Base-by-base conservation (phyloP, 305 asterid genomes). In the Ajuga reptans region DNA sequence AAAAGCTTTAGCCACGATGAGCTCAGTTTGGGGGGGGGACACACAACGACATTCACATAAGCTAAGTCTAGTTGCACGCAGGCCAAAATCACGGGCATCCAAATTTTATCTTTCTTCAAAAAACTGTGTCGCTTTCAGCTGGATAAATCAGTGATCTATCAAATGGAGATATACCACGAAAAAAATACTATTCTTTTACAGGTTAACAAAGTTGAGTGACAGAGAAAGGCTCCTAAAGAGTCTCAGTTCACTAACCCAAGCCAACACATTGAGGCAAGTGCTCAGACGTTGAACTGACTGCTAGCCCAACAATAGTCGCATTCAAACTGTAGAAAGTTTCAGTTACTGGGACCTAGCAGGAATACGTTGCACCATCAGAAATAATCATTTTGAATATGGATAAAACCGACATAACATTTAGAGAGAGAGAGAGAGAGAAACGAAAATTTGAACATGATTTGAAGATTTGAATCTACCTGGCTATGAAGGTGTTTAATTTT, bases 271-370 rank as follows among this genome's bases (percentile, higher is more conserved):
- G 89, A 73, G 96, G 89, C 68, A 81, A 77, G 57, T 77, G 70
- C 70, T 86, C 84, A 6, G 91, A 75, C 29, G 9, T 75, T 65
- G 91, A 73, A 77, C 79, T 78, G 79, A 83, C 79, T 29, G 92
- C 96, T 68, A 93, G 78, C 57, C 97, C 99, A 77, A 93, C 90
- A 36, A 91, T 82, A 65, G 88, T 78, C 21, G 89, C 97, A 81
- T 93, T 93, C 86, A 93, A 87, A 75, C 96, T 83, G 89, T 86
- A 83, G 80, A 86, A 85, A 47, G 81, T 83, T 82, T 91, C 97
- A 36, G 78, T 51, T 62, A 49, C 72, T 7, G 91, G 88, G 36
- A 93, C 94, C 99, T 93, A 71, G 52, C 74, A 85, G 51, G 70
- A 72, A 77, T 58, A 72, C 16, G 60, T 12, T 51, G 43, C 47